A percentile compares a stretch with the other conserved stretches of the same genome.
Evolutionary conservation across 2,329 filamentous ascomycete species (phyloP).

Genomic region (Thelonectria discophora): DNA sequence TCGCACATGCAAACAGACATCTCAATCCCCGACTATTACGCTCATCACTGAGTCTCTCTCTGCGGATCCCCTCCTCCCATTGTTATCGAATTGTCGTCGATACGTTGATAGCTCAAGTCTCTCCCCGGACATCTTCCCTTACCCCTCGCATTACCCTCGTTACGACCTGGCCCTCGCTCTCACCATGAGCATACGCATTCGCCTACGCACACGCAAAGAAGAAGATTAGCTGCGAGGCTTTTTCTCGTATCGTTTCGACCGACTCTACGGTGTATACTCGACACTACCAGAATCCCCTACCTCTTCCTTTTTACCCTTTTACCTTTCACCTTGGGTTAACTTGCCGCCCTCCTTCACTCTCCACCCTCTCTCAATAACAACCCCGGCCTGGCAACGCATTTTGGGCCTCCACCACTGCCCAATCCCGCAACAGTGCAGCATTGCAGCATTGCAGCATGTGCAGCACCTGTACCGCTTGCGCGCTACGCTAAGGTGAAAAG

Average conservation of each 20-base stretch:
- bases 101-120: no score
- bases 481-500: constrained; percentile 3
- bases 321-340: background rate
- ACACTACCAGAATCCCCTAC: background rate
- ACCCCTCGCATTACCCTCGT: no score
- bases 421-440: constrained; percentile 34
- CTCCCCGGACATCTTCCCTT: no score
- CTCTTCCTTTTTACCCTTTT: no score
- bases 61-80: background rate
- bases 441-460: constrained; percentile 18
- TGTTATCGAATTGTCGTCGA: background rate
- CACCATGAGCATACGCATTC: background rate
- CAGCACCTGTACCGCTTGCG: constrained; percentile 18
- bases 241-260: background rate
- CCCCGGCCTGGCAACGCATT: constrained; percentile 30
- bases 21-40: background rate
- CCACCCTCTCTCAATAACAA: constrained; percentile 21
- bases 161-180: background rate
- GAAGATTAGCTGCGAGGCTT: background rate
- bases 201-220: background rate
- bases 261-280: background rate
- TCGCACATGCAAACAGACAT: no score
- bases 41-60: background rate
- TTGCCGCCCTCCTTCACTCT: background rate
- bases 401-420: constrained; percentile 43